A percentile compares a stretch with the other conserved stretches of the same genome.
Conservation (phyloP, 2,329 filamentous ascomycete species). For the Cordyceps tenuipes region DNA sequence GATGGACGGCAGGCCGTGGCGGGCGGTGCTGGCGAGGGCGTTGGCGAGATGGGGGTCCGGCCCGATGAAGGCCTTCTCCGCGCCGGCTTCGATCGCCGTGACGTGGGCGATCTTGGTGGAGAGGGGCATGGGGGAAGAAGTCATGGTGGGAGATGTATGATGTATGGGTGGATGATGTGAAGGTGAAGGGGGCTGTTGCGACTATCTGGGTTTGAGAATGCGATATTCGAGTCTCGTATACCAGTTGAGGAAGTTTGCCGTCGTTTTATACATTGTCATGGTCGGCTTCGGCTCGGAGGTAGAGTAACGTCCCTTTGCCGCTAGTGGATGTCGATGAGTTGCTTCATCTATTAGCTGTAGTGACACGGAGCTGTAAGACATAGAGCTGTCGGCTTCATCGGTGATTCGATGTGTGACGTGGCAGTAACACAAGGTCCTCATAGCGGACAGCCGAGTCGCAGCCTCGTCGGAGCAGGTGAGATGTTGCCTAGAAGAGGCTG, state of each 20-base stretch:
- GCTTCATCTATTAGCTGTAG: no score
- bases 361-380: no score
- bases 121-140: neutral
- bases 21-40: slow-evolving; percentile 23
- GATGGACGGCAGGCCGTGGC: slow-evolving; percentile 29
- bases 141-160: neutral
- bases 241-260: neutral
- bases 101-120: slow-evolving; percentile 12
- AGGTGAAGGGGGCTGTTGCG: neutral
- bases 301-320: neutral
- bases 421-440: no score
- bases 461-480: no score
- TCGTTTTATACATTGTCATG: neutral
- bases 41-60: slow-evolving; percentile 17
- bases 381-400: no score
- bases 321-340: neutral
- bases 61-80: neutral
- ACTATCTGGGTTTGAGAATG: neutral
- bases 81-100: neutral
- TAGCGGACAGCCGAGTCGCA: no score
- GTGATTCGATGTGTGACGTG: no score
- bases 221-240: no score
- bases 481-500: no score
- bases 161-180: neutral
- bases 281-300: slow-evolving; percentile 5